phyloP scores from a whole-genome alignment of 768 basidiomycete species.

The Cyclocybe cylindracea region DNA sequence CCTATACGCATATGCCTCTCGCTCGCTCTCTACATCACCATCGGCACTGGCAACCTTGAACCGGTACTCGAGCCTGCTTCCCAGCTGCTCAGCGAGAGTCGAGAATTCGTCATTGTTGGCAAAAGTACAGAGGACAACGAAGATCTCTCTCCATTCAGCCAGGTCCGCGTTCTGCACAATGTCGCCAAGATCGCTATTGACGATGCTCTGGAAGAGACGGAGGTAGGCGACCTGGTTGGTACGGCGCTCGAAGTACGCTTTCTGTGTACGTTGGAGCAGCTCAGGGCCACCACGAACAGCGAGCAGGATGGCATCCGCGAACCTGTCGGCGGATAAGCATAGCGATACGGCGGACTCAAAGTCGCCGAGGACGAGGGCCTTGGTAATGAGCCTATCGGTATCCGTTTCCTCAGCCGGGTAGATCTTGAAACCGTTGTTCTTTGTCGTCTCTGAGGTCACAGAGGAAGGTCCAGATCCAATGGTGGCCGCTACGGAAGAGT shows the following conservation, averaged over 20 bases:
- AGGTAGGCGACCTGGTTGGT: constrained; percentile 82
- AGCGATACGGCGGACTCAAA: constrained; percentile 90
- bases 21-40: constrained; percentile 41
- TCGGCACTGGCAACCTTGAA: constrained; percentile 59
- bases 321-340: constrained; percentile 86
- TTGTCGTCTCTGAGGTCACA: constrained; percentile 69
- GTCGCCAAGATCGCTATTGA: constrained; percentile 88
- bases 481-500: constrained; percentile 94
- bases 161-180: constrained; percentile 96
- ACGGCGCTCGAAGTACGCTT: constrained; percentile 87
- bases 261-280: constrained; percentile 84
- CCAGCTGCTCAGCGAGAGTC: constrained; percentile 88
- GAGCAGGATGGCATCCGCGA: constrained; percentile 92
- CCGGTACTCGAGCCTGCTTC: constrained; percentile 87
- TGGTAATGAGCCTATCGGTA: constrained; percentile 85
- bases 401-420: constrained; percentile 88
- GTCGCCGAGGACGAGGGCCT: constrained; percentile 94
- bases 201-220: constrained; percentile 92
- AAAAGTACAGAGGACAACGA: constrained; percentile 95
- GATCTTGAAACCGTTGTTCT: constrained; percentile 86
- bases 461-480: constrained; percentile 90
- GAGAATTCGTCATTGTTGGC: constrained; percentile 83
- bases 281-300: constrained; percentile 90
- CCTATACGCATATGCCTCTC: constrained; percentile 53
- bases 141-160: constrained; percentile 94